Base-by-base conservation (phyloP, 768 basidiomycete species). In the Phallus indusiatus region DNA sequence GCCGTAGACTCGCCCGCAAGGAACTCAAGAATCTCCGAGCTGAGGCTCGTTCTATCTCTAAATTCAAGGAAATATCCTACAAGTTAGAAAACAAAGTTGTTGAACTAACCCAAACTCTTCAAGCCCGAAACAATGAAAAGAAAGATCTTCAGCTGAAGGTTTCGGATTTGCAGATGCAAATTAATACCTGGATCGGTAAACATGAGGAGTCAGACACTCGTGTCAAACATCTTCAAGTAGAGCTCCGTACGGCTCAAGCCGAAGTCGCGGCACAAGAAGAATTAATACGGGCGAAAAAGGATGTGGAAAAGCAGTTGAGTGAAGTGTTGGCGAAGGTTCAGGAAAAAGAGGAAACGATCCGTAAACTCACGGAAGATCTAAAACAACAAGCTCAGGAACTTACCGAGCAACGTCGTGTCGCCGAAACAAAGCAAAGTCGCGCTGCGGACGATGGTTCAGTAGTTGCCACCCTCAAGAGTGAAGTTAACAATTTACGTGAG, bases 31-130 rank as follows among this genome's bases (percentile, higher is more conserved):
- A 74, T 10, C 82, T 99, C 63, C 86, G 81, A 67, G 81, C 86
- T 8, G 96, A 99, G 72, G 96, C 96, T 6, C 91, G 94, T 54
- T 98, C 96, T 1, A 94, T 94, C 28, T 89, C 90, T 64, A 96
- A 94, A 69, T 97, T 95, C 83, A 97, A 96, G 75, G 94, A 96
- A 74, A 96, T 95, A 64, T 97, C 95, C 0, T 98, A 98, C 69
- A 85, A 83, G 65, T 79, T 99, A 58, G 96, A 99, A 76, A 99
- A 98, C 79, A 99, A 98, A 75, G 96, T 99, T 48, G 92, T 99
- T 60, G 95, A 98, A 69, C 86, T 99, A 62, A 98, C 96, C 0
- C 96, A 99, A 70, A 84, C 76, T 16, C 80, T 99, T 12, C 96
- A 97, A 72, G 86, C 80, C 67, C 85, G 95, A 51, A 94, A 86